Evolutionary conservation across 257 asterid species (phyloP).

Genomic region (Galeopsis tetrahit): DNA sequence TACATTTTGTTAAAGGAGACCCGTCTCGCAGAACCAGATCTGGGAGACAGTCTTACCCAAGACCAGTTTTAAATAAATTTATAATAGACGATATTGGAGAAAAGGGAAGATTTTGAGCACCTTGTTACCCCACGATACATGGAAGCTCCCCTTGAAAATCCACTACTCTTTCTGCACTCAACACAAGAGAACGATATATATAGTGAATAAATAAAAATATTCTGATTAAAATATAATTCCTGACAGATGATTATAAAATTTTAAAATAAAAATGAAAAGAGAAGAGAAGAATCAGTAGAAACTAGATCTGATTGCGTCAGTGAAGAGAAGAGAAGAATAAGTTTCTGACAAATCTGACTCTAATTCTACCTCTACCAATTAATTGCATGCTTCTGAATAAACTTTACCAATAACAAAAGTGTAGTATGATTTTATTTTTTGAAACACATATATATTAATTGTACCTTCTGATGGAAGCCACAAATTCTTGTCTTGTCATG

Average conservation of each 20-base stretch:
- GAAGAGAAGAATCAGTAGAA: conserved; percentile 14
- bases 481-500: conserved; percentile 97
- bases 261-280: neutral
- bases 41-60: no score
- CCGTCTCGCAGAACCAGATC: no score
- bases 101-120: conserved; percentile 30
- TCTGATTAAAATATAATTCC: neutral
- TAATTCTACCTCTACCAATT: neutral
- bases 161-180: conserved; percentile 76
- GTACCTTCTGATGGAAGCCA: conserved; percentile 89
- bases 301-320: conserved; percentile 29
- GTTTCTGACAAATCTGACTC: conserved; percentile 44
- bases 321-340: conserved; percentile 19
- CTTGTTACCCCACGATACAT: conserved; percentile 95
- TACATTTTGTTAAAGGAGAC: no score
- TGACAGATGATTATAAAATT: conserved; percentile 26
- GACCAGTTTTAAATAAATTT: no score
- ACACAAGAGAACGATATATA: neutral
- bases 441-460: no score
- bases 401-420: no score
- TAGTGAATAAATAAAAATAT: no score
- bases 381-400: no score
- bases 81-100: no score
- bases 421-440: no score
- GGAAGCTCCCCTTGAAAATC: conserved; percentile 93